Evolutionary conservation across 768 basidiomycete genomes (phyloP), one percentile per base, ranked within the genome.

Genomic region (Mycena rosella): DNA sequence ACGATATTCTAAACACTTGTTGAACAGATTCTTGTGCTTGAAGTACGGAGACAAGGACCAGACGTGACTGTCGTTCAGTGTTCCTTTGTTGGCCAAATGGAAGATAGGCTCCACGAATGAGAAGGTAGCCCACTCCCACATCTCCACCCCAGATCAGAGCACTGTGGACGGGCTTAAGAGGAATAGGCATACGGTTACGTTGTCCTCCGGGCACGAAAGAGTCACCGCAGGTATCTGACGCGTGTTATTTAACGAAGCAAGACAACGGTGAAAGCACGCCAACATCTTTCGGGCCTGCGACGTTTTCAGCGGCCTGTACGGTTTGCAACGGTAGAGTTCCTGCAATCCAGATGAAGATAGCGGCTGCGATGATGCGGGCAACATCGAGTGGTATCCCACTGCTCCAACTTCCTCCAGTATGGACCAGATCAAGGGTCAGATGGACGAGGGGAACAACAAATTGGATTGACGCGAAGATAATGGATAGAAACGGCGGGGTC

Each of bases 41-140:
- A 92, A 90, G 67, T 85, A 90, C 0, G 91, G 91, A 4, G 90
- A 91, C 32, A 92, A 79, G 14, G 74, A 77, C 90, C 91, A 92
- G 9, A 91, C 86, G 73, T 92, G 85, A 14, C 42, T 63, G 42
- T 85, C 85, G 34, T 85, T 78, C 26, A 86, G 75, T 8, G 89
- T 90, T 59, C 85, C 80, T 45, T 78, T 77, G 64, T 76, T 81
- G 0, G 89, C 87, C 22, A 90, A 75, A 54, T 80, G 73, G 67
- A 91, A 83, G 26, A 92, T 79, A 5, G 91, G 91, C 67, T 89
- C 84, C 9, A 91, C 83, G 71, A 90, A 92, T 1, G 87, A 85
- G 72, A 90, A 90, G 3, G 83, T 85, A 42, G 81, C 82, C 91
- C 91, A 92, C 20, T 84, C 80, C 89, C 89, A 91, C 17, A 92